These are phyloP conservation scores for Phytopythium mirpurense DNA, from an alignment of 352 stramenopile species.

Conservation along the genomic window DNA sequence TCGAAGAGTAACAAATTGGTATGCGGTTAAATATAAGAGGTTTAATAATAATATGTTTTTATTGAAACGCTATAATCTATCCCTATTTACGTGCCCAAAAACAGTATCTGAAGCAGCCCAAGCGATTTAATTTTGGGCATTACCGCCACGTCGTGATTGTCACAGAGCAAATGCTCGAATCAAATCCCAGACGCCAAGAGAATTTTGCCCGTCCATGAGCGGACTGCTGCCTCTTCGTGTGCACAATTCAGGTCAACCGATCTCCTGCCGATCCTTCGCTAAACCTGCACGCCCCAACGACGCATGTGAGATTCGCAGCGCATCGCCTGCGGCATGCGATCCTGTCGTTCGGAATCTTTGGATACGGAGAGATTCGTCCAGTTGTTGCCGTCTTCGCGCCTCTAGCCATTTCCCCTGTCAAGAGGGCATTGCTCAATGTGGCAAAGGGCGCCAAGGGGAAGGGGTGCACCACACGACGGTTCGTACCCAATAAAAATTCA, in stretches of 20 bases:
- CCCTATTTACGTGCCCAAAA: too few species aligned
- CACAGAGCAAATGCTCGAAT: constrained; percentile 6
- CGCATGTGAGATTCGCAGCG: background rate
- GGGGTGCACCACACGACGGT: background rate
- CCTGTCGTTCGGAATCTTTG: constrained; percentile 3
- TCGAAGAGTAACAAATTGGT: too few species aligned
- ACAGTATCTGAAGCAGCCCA: too few species aligned
- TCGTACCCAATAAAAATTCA: constrained; percentile 8
- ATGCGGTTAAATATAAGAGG: too few species aligned
- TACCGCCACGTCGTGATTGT: constrained; percentile 8
- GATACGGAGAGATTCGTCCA: constrained; percentile 1
- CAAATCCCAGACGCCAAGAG: background rate
- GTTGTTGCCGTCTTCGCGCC: background rate
- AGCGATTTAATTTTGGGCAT: too few species aligned
- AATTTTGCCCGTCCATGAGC: background rate
- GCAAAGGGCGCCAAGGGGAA: constrained; percentile 3
- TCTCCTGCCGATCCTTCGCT: too few species aligned
- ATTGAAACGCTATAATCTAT: too few species aligned
- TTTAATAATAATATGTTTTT: too few species aligned
- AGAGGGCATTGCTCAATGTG: too few species aligned
- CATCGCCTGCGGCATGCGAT: background rate
- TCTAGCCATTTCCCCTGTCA: too few species aligned
- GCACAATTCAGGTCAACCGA: background rate
- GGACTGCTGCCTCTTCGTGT: background rate
- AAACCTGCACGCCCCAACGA: too few species aligned